A percentile compares a stretch with the other conserved stretches of the same genome.
These are phyloP conservation scores for Lactarius hengduanensis DNA, from an alignment of 768 basidiomycete species.

Conservation along the genomic window DNA sequence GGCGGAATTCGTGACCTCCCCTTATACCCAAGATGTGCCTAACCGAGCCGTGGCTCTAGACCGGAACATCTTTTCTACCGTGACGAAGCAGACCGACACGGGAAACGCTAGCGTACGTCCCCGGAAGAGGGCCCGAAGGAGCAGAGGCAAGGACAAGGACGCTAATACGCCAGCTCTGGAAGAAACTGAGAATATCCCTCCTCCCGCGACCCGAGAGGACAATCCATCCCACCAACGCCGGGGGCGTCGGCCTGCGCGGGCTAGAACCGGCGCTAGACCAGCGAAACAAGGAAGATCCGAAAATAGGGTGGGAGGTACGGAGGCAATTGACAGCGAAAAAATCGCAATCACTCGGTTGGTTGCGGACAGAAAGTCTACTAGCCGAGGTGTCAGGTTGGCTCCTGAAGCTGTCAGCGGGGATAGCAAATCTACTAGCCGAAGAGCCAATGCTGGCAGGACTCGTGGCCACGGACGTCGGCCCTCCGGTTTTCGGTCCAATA, in stretches of 20 bases:
- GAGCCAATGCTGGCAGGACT: background rate
- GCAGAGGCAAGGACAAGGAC: slow-evolving; percentile 11
- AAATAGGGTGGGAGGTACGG: background rate
- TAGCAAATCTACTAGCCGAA: background rate
- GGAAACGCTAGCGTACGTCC: slow-evolving; percentile 2
- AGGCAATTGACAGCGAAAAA: background rate
- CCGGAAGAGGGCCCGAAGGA: slow-evolving; percentile 4
- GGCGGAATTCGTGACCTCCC: background rate
- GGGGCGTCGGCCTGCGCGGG: background rate
- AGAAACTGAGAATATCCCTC: slow-evolving; percentile 16
- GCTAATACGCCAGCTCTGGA: background rate
- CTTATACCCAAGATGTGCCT: slow-evolving; percentile 2
- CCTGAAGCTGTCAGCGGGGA: background rate
- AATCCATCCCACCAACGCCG: slow-evolving; percentile 3
- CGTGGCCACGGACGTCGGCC: background rate
- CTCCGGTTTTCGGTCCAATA: background rate
- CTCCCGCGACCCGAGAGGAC: slow-evolving; percentile 7
- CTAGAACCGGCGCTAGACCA: background rate
- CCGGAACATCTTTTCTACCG: background rate
- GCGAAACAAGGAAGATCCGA: slow-evolving; percentile 6
- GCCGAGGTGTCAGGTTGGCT: background rate
- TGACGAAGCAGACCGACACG: background rate
- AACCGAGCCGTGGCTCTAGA: background rate
- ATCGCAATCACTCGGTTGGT: background rate
- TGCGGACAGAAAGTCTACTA: background rate